Percentiles rank a stretch among this genome's conserved stretches.
Conservation (phyloP, 176 grass and related monocot species). For the Elymus sibiricus region DNA sequence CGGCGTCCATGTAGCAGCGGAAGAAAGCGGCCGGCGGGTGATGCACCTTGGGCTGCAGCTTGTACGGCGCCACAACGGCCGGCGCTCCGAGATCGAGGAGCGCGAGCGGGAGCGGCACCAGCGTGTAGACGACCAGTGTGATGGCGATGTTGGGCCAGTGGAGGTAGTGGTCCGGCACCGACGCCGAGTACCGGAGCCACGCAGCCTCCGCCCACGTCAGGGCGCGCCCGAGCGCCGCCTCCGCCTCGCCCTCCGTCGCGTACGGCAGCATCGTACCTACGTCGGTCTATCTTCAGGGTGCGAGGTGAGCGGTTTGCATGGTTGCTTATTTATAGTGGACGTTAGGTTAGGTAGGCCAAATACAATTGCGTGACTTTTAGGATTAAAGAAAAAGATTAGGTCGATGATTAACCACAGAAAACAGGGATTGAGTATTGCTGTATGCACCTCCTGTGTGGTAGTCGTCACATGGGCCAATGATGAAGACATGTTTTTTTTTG, state of each 20-base stretch:
- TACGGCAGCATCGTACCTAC: constrained; percentile 36
- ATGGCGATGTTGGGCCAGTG: constrained; percentile 40
- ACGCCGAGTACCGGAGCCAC: constrained; percentile 44
- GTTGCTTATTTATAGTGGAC: neutral
- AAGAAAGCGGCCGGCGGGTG: constrained; percentile 31
- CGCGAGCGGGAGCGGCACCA: constrained; percentile 38
- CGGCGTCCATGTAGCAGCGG: constrained; percentile 45
- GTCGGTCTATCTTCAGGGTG: no score
- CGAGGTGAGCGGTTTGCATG: neutral
- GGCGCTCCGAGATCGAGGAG: constrained; percentile 38
- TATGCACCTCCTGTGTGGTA: no score
- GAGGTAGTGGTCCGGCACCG: constrained; percentile 32
- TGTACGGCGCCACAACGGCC: constrained; percentile 19
- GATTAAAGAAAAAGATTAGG: no score
- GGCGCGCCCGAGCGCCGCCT: constrained; percentile 34
- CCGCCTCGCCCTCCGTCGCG: constrained; percentile 30
- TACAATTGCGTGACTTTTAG: no score
- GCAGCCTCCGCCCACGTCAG: constrained; percentile 24
- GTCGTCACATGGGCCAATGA: no score
- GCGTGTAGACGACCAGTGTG: constrained; percentile 30
- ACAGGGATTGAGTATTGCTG: no score
- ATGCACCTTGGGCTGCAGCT: constrained; percentile 50
- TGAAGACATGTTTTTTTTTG: no score
- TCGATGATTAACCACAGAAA: no score
- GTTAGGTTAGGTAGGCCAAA: neutral